Evolutionary conservation across 192 early-diverging fungal genomes (phyloP).

Genomic region (Gamsiella multidivaricata): DNA sequence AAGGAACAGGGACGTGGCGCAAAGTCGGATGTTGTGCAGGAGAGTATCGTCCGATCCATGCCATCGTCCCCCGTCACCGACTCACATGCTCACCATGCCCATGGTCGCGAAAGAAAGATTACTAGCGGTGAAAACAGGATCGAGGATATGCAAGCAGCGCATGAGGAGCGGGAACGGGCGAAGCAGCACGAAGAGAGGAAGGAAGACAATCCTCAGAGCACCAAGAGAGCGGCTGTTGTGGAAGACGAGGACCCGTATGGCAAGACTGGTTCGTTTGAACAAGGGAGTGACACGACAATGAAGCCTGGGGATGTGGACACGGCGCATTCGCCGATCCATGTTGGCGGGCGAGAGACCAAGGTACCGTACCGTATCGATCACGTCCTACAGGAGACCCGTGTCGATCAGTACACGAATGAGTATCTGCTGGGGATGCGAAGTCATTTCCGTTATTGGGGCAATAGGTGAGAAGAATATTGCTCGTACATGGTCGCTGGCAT

Average conservation of each 20-base stretch:
- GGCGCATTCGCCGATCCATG: not conserved
- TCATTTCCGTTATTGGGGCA: slow-evolving; percentile 68
- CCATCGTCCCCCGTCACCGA: slow-evolving; percentile 9
- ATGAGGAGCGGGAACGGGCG: not conserved
- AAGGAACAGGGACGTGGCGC: slow-evolving; percentile 13
- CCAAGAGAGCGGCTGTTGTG: slow-evolving; percentile 7
- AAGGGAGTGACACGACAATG: not conserved
- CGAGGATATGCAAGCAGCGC: slow-evolving; percentile 10
- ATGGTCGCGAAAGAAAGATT: not conserved
- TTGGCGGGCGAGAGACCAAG: slow-evolving; percentile 30
- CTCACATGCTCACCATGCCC: not conserved
- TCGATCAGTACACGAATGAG: slow-evolving; percentile 65
- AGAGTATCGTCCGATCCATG: slow-evolving; percentile 25
- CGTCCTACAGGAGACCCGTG: slow-evolving; percentile 61
- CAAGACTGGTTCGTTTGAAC: not conserved
- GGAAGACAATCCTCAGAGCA: not conserved
- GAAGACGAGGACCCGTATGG: slow-evolving; percentile 4
- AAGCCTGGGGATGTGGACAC: slow-evolving; percentile 1
- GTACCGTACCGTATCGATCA: slow-evolving; percentile 57
- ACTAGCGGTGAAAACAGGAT: not conserved
- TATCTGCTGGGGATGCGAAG: slow-evolving; percentile 63
- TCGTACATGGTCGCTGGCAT: not conserved
- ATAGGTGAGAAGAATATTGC: slow-evolving; percentile 53
- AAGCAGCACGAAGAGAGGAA: not conserved
- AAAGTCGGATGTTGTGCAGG: slow-evolving; percentile 27